Base-by-base conservation (phyloP, 805 yeast species). In the Yamadazyma scolyti region DNA sequence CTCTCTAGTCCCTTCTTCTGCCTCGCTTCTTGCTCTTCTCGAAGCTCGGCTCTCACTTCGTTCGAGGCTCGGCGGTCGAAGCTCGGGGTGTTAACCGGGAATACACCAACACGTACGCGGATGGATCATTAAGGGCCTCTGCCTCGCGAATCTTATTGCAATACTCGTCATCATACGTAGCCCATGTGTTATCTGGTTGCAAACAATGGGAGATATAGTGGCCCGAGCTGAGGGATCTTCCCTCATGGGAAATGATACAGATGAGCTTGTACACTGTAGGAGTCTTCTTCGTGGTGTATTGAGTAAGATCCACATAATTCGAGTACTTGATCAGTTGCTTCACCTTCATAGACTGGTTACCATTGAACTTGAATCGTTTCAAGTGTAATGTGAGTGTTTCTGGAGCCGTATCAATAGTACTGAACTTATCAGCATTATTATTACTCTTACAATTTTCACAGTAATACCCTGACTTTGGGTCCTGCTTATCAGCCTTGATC, bases 151-250 rank as follows among this genome's bases (percentile, higher is more conserved):
- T 78, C 37, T 68, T 69, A 48, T 85, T 82, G 44, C 86, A 78
- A 48, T 81, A 77, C 48, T 93, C 98, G 54, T 93, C 98, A 53
- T 93, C 97, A 56, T 90, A 93, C 7, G 87, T 80, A 17, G 87
- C 80, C 98, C 97, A 93, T 2, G 82, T 61, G 2, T 88, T 90
- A 57, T 85, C 93, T 1, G 97, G 95, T 57, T 89, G 96, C 40
- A 82, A 75, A 52, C 96, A 85, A 52, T 85, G 87, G 1, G 95
- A 84, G 37, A 88, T 75, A 50, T 93, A 93, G 57, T 93, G 98
- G 3, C 98, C 98, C 3, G 93, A 79, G 26, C 88, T 79, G 9
- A 89, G 79, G 2, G 96, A 83, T 41, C 97, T 70, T 23, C 98
- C 98, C 48, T 86, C 96, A 52, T 93, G 98, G 4, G 88, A 90